phyloP scores from a whole-genome alignment of 176 grass and related monocot species.

The Oryza longistaminata region DNA sequence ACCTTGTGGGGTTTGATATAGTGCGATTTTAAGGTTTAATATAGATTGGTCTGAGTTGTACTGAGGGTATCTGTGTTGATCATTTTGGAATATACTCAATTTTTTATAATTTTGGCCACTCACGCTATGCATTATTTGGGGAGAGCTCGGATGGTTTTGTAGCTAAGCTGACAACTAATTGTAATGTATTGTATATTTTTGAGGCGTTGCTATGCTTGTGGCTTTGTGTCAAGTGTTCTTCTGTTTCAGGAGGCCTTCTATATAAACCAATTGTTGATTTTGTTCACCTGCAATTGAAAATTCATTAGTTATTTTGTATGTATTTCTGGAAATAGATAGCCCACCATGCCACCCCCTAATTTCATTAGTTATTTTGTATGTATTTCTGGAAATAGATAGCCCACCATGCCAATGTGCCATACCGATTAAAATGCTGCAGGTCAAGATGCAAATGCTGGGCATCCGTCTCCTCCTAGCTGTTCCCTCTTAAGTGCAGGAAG shows the following conservation, averaged over 20 bases:
- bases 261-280: background rate
- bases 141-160: background rate
- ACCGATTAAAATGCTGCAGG: slow-evolving; percentile 45
- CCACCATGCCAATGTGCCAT: background rate
- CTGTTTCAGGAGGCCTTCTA: background rate
- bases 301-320: too few species aligned
- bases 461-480: slow-evolving; percentile 68
- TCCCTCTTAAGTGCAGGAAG: slow-evolving; percentile 79
- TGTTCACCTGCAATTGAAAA: background rate
- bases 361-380: background rate
- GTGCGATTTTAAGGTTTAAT: background rate
- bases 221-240: background rate
- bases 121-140: background rate
- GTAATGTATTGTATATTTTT: background rate
- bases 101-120: background rate
- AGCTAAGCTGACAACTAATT: background rate
- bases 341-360: too few species aligned
- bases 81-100: background rate
- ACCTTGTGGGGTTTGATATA: background rate
- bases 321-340: too few species aligned
- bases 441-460: slow-evolving; percentile 61
- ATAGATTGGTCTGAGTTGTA: background rate
- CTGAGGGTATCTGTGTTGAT: background rate
- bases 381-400: background rate
- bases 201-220: background rate